phyloP scores from a whole-genome alignment of 148 eudicot genomes.

The Nepenthes gracilis region DNA sequence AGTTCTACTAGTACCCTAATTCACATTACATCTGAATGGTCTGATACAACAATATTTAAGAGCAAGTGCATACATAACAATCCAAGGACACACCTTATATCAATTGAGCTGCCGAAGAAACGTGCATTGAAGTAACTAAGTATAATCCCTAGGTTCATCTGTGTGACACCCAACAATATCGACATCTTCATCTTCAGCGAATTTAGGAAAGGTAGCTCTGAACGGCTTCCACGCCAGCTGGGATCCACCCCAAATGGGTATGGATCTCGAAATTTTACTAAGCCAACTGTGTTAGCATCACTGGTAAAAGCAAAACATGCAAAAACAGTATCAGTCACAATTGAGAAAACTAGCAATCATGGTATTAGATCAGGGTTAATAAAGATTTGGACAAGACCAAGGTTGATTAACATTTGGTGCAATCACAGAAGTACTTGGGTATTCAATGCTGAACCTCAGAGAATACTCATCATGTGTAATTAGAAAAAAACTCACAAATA shows the following conservation, averaged over 20 bases:
- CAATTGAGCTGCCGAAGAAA: conserved; percentile 66
- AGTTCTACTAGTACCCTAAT: neutral
- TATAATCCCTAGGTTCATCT: conserved; percentile 93
- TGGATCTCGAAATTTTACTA: conserved; percentile 69
- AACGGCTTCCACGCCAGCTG: conserved; percentile 97
- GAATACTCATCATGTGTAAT: too few species aligned
- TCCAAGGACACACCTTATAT: conserved; percentile 51
- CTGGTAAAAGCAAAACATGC: conserved; percentile 28
- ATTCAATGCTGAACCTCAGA: too few species aligned
- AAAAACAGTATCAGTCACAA: neutral
- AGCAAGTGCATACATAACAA: conserved; percentile 1
- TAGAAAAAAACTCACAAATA: too few species aligned
- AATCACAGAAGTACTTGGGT: too few species aligned
- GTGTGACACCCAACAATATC: conserved; percentile 76
- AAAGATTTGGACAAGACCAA: too few species aligned
- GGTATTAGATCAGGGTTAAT: too few species aligned
- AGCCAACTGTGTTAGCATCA: conserved; percentile 65
- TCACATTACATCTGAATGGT: neutral
- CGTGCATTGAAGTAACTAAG: conserved; percentile 91
- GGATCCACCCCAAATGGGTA: conserved; percentile 99
- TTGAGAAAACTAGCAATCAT: too few species aligned
- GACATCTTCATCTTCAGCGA: conserved; percentile 99
- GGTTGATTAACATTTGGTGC: too few species aligned
- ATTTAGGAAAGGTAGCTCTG: conserved; percentile 95
- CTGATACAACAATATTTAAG: neutral